Evolutionary conservation across 805 yeast species (phyloP), one percentile per base, ranked within the genome.

Genomic region (Candida patagonica): DNA sequence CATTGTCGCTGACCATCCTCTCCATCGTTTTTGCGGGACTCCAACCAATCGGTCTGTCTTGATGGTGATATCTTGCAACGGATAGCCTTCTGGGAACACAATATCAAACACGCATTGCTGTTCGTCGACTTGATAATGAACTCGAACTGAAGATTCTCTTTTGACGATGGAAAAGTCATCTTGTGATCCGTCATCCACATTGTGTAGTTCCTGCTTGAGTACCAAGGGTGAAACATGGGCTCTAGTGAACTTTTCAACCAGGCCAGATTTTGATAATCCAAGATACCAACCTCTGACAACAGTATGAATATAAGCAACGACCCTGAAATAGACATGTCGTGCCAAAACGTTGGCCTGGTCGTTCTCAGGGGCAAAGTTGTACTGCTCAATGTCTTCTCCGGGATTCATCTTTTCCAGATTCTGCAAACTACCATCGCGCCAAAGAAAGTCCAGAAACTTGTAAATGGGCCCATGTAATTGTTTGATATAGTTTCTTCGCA

Each of bases 1-100:
- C 2, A 95, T 85, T 4, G 96, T 88, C 57, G 89, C 66, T 15
- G 89, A 63, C 97, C 97, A 92, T 1, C 95, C 86, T 50, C 85
- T 80, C 95, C 96, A 88, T 60, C 84, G 87, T 45, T 75, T 77
- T 51, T 89, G 97, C 47, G 81, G 83, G 12, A 89, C 94, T 16
- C 97, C 97, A 25, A 86, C 71, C 45, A 94, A 68, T 35, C 75
- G 68, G 0, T 86, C 74, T 3, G 96, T 96, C 34, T 74, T 75
- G 1, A 92, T 87, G 6, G 67, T 65, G 7, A 92, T 79, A 47
- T 74, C 79, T 1, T 76, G 72, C 30, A 89, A 70, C 7, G 99
- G 99, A 51, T 77, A 92, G 29, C 75, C 71, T 0, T 65, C 53
- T 0, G 97, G 97, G 6, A 89, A 62, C 32, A 69, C 69, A 44